Conservation (phyloP, 2,329 filamentous ascomycete genomes). For the Daldinia sp. region DNA sequence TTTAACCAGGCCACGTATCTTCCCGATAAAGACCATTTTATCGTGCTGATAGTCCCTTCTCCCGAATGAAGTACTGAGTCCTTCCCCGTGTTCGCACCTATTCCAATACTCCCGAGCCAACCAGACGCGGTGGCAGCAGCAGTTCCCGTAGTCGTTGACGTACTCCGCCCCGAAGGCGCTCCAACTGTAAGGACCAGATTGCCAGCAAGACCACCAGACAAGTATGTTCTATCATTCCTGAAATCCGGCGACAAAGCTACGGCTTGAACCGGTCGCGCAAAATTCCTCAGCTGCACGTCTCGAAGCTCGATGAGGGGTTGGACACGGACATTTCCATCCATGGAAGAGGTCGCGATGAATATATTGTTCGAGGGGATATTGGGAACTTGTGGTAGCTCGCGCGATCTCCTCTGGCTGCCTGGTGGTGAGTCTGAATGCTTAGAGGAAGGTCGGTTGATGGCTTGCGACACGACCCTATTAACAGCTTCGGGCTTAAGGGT, state of each 20-base stretch:
- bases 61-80: conserved; percentile 91
- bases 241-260: conserved; percentile 96
- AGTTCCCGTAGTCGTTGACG: conserved; percentile 87
- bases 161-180: conserved; percentile 82
- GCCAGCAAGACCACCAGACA: conserved; percentile 91
- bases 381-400: conserved; percentile 69
- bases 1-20: conserved; percentile 96
- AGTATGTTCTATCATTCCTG: conserved; percentile 86
- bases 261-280: conserved; percentile 90
- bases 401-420: conserved; percentile 51
- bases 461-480: conserved; percentile 53
- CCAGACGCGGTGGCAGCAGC: conserved; percentile 85
- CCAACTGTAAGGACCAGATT: conserved; percentile 88
- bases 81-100: conserved; percentile 81
- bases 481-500: conserved; percentile 58
- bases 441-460: conserved; percentile 53
- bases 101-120: conserved; percentile 90
- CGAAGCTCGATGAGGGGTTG: conserved; percentile 87
- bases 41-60: conserved; percentile 89
- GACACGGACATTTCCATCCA: conserved; percentile 95
- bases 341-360: conserved; percentile 91
- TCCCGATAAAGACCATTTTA: conserved; percentile 94
- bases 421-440: conserved; percentile 59
- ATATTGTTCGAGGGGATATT: conserved; percentile 89
- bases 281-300: conserved; percentile 92